Conservation (phyloP, 441 rosid genomes). For the Bruguiera hainesii region DNA sequence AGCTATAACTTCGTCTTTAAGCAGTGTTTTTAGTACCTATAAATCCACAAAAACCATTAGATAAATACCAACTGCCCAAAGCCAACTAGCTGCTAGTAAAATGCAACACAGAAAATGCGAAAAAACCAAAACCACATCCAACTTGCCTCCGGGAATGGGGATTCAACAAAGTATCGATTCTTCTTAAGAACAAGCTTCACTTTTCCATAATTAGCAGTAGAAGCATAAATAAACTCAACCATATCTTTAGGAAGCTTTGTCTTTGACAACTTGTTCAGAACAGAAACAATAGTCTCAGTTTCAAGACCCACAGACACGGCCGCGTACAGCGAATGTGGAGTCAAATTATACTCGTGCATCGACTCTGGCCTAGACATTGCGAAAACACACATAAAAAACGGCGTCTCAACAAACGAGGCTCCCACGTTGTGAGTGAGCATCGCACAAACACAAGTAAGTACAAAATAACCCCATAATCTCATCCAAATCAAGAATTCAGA, state of each 20-base stretch:
- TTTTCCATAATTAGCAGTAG: slow-evolving; percentile 93
- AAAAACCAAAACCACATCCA: slow-evolving; percentile 11
- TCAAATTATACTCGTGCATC: slow-evolving; percentile 91
- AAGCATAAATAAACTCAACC: slow-evolving; percentile 73
- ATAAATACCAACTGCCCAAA: not conserved
- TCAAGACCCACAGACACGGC: slow-evolving; percentile 94
- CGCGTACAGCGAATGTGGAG: slow-evolving; percentile 92
- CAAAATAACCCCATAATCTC: too few relatives aligned
- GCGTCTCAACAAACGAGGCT: too few relatives aligned
- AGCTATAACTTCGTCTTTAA: slow-evolving; percentile 61
- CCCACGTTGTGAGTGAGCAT: too few relatives aligned
- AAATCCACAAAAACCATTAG: slow-evolving; percentile 6
- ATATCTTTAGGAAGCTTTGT: slow-evolving; percentile 86
- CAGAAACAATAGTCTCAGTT: slow-evolving; percentile 79
- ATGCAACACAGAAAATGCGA: not conserved
- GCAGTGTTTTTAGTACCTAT: slow-evolving; percentile 82
- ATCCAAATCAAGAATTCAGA: too few relatives aligned
- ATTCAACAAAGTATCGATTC: slow-evolving; percentile 78
- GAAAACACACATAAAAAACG: slow-evolving; percentile 9
- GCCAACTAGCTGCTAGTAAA: not conserved
- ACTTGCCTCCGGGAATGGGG: slow-evolving; percentile 84
- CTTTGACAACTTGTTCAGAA: slow-evolving; percentile 82
- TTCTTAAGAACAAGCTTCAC: slow-evolving; percentile 93
- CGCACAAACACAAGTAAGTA: too few relatives aligned
- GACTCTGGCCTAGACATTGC: slow-evolving; percentile 69